Conservation (phyloP, 257 asterid genomes). For the Oldenlandia corymbosa region DNA sequence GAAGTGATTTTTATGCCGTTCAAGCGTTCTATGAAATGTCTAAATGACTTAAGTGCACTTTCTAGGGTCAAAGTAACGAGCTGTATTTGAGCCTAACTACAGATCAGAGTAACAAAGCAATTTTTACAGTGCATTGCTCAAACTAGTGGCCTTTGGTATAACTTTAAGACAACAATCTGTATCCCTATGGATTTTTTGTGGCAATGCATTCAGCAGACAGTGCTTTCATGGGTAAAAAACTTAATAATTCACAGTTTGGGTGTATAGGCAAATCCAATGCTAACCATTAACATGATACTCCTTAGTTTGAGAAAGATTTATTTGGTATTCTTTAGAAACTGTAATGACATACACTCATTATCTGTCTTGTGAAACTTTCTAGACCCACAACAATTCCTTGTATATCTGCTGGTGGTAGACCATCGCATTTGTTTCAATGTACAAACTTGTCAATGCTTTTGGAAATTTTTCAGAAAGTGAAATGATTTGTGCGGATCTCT, state of each 20-base stretch:
- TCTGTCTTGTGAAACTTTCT: not conserved
- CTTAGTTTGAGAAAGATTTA: no score
- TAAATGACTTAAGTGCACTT: not conserved
- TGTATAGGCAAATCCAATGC: no score
- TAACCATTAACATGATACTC: no score
- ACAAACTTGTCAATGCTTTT: not conserved
- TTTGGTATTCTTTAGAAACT: not conserved
- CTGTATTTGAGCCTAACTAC: no score
- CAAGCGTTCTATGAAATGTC: conserved; percentile 3
- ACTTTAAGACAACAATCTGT: not conserved
- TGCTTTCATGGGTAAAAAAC: not conserved
- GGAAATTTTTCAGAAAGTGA: not conserved
- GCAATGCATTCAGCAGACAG: not conserved
- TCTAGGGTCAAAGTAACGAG: not conserved
- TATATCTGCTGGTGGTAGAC: not conserved
- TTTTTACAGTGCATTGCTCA: not conserved
- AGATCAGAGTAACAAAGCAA: no score
- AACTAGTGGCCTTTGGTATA: not conserved
- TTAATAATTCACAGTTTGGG: no score
- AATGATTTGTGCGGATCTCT: not conserved
- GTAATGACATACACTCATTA: not conserved
- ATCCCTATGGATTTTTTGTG: not conserved
- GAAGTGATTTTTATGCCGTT: not conserved
- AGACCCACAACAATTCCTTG: not conserved
- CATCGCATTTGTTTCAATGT: not conserved